A percentile compares a stretch with the other conserved stretches of the same genome.
phyloP scores from a whole-genome alignment of 345 rosid species.

The Clarkia xantiana region DNA sequence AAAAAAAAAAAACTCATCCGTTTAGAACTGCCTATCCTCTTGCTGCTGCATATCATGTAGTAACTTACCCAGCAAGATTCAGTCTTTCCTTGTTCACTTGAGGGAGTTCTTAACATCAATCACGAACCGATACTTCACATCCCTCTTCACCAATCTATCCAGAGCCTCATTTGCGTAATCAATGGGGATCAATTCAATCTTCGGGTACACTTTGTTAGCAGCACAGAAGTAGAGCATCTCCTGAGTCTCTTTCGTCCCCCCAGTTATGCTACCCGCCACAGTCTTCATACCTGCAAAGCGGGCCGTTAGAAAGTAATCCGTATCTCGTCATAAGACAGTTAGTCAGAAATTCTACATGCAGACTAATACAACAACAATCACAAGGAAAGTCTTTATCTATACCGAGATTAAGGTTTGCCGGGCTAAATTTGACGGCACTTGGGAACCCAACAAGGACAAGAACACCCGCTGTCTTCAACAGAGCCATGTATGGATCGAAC shows the following conservation, averaged over 20 bases:
- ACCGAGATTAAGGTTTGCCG: slow-evolving; percentile 57
- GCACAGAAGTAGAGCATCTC: slow-evolving; percentile 81
- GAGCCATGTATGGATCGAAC: slow-evolving; percentile 69
- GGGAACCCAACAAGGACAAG: slow-evolving; percentile 69
- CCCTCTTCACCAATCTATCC: slow-evolving; percentile 60
- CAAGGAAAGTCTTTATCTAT: too few species aligned
- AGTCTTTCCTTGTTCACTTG: slow-evolving; percentile 15
- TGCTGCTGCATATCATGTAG: too few species aligned
- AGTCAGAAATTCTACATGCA: too few species aligned
- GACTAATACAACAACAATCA: too few species aligned
- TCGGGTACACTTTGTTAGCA: slow-evolving; percentile 56
- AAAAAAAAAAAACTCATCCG: too few species aligned
- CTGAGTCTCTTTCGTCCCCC: slow-evolving; percentile 58
- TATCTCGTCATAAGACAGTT: not conserved
- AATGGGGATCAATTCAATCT: slow-evolving; percentile 57
- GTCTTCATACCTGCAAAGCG: slow-evolving; percentile 47
- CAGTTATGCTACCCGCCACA: slow-evolving; percentile 53
- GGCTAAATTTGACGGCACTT: slow-evolving; percentile 65
- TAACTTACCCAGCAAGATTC: too few species aligned
- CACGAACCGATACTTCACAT: slow-evolving; percentile 77
- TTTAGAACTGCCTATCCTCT: too few species aligned
- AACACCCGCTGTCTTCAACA: slow-evolving; percentile 55
- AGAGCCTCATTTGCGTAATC: slow-evolving; percentile 59
- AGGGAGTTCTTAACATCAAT: slow-evolving; percentile 63
- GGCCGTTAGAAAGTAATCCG: not conserved